phyloP scores from a whole-genome alignment of 768 basidiomycete species.

The Pulveroboletus frians region DNA sequence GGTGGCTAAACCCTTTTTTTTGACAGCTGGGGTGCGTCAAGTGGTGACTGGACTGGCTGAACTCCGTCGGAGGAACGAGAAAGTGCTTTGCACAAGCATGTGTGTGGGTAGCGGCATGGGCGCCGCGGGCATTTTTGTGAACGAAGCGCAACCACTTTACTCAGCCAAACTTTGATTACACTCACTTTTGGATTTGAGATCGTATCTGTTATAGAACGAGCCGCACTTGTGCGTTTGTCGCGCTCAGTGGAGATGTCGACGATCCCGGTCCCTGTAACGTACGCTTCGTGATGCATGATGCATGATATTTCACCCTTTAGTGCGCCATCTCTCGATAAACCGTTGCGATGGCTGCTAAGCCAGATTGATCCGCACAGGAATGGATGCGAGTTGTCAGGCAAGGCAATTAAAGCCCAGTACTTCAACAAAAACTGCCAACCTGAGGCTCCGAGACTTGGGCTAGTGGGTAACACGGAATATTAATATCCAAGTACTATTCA shows the following conservation, averaged over 20 bases:
- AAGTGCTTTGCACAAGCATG: slow-evolving; percentile 78
- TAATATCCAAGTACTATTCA: no score
- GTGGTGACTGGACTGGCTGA: slow-evolving; percentile 85
- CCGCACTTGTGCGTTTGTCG: not conserved
- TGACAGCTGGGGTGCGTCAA: slow-evolving; percentile 75
- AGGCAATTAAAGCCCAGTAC: no score
- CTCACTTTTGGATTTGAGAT: not conserved
- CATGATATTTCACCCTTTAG: no score
- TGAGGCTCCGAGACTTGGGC: no score
- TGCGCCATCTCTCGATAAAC: no score
- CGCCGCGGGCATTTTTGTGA: slow-evolving; percentile 74
- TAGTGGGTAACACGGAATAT: no score
- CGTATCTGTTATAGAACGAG: not conserved
- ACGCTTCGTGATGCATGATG: slow-evolving; percentile 28
- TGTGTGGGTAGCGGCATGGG: slow-evolving; percentile 88
- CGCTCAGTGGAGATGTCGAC: slow-evolving; percentile 49
- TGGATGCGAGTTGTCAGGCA: no score
- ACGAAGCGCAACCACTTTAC: slow-evolving; percentile 41
- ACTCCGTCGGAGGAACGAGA: slow-evolving; percentile 61
- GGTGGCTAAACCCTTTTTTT: slow-evolving; percentile 11
- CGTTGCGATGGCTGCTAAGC: no score
- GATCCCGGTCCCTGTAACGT: slow-evolving; percentile 67
- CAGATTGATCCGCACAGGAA: no score
- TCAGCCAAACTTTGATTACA: slow-evolving; percentile 23
- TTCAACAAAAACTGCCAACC: no score